These are phyloP conservation scores for Bolboschoenoplectus hybrid DNA, from an alignment of 202 grass and related monocot species.

Conservation along the genomic window DNA sequence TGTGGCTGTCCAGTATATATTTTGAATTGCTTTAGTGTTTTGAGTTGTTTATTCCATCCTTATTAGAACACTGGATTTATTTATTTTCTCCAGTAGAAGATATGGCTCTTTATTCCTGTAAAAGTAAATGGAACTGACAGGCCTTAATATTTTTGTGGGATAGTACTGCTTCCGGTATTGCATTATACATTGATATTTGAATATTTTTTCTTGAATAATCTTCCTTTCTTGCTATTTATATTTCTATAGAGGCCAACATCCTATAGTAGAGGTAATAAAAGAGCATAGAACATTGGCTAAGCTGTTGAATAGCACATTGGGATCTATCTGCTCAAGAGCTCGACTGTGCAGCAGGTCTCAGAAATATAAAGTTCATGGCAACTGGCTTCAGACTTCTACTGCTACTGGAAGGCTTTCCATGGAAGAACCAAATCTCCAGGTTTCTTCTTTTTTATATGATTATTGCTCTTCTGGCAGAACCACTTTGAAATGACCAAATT, in stretches of 20 bases:
- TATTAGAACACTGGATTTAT: not conserved
- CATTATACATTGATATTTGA: slow-evolving; percentile 5
- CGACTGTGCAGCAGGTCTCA: slow-evolving; percentile 66
- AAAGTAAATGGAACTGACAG: slow-evolving; percentile 5
- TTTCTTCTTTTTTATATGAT: slow-evolving; percentile 41
- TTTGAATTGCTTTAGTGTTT: slow-evolving; percentile 21
- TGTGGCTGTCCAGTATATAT: not conserved
- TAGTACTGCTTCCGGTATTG: not conserved
- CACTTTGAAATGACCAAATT: not conserved
- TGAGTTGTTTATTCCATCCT: slow-evolving; percentile 1
- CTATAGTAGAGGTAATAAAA: slow-evolving; percentile 80
- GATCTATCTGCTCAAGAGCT: slow-evolving; percentile 88
- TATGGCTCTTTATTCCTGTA: slow-evolving; percentile 3
- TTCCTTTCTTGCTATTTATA: slow-evolving; percentile 17
- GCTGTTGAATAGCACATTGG: slow-evolving; percentile 78
- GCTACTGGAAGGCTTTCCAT: slow-evolving; percentile 91
- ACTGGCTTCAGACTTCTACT: slow-evolving; percentile 97
- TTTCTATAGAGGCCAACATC: slow-evolving; percentile 68
- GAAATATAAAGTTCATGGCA: slow-evolving; percentile 89
- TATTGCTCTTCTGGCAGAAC: not conserved
- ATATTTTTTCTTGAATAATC: not conserved
- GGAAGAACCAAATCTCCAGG: slow-evolving; percentile 99
- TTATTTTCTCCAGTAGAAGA: not conserved
- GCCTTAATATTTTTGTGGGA: not conserved
- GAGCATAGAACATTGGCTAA: slow-evolving; percentile 93